phyloP scores from a whole-genome alignment of 768 basidiomycete genomes.

The Neoboletus subvelutipes region DNA sequence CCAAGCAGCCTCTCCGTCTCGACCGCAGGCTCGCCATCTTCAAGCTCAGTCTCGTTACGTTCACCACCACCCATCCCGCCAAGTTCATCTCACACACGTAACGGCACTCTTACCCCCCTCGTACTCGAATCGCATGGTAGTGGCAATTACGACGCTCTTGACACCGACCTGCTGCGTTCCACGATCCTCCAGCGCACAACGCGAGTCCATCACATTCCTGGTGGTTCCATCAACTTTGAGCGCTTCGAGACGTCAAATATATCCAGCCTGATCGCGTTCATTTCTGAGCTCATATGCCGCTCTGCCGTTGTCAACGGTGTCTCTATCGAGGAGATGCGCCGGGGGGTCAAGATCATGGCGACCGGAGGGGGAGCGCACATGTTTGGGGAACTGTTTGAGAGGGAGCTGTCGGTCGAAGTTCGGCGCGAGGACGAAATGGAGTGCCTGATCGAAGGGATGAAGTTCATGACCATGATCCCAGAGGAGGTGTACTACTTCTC shows the following conservation, averaged over 20 bases:
- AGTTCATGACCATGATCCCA: conserved; percentile 94
- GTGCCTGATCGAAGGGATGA: conserved; percentile 93
- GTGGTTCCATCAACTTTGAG: conserved; percentile 96
- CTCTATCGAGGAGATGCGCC: conserved; percentile 85
- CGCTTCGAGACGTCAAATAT: conserved; percentile 94
- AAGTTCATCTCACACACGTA: conserved; percentile 40
- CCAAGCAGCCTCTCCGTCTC: conserved; percentile 43
- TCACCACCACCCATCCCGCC: conserved; percentile 28
- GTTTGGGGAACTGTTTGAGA: conserved; percentile 81
- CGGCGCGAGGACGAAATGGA: conserved; percentile 97
- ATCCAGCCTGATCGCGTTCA: conserved; percentile 79
- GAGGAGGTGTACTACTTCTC: conserved; percentile 99
- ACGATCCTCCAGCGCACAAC: conserved; percentile 68
- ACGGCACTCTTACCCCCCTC: conserved; percentile 81
- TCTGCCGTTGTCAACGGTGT: conserved; percentile 87
- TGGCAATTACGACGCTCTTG: conserved; percentile 29
- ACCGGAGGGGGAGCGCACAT: conserved; percentile 97
- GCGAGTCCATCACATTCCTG: conserved; percentile 72
- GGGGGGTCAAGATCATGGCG: conserved; percentile 94
- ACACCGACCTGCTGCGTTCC: conserved; percentile 52
- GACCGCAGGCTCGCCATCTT: conserved; percentile 29
- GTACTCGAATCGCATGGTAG: conserved; percentile 56
- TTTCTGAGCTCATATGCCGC: conserved; percentile 80
- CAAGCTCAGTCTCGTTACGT: conserved; percentile 6
- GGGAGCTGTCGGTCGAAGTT: conserved; percentile 80